phyloP scores from a whole-genome alignment of 495 filamentous ascomycete species.

The Friedmanniomyces simplex region DNA sequence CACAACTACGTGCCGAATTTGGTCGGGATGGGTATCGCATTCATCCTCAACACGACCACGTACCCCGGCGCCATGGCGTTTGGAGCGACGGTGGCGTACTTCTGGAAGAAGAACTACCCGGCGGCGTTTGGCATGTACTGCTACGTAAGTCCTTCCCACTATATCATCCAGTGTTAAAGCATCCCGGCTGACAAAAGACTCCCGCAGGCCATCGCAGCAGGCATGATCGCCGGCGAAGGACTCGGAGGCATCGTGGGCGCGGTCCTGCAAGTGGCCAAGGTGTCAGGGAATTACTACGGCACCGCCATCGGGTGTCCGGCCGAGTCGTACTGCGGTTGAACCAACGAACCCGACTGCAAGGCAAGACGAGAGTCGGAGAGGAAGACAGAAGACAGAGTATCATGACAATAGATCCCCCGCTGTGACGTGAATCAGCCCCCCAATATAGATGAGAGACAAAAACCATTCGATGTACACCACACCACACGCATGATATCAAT shows the following conservation, averaged over 20 bases:
- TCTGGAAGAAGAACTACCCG: constrained; percentile 16
- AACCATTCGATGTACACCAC: neutral
- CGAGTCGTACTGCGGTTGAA: constrained; percentile 8
- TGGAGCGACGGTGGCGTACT: constrained; percentile 39
- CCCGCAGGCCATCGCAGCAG: neutral
- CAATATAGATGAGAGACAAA: neutral
- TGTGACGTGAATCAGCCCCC: neutral
- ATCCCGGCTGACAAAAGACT: neutral
- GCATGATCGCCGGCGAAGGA: constrained; percentile 15
- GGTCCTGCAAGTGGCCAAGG: constrained; percentile 3
- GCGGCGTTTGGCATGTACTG: constrained; percentile 15
- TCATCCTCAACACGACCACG: constrained; percentile 47
- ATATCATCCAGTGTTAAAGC: neutral
- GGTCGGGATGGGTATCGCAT: constrained; percentile 54
- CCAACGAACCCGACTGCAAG: neutral
- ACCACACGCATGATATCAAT: neutral
- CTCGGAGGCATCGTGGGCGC: constrained; percentile 17
- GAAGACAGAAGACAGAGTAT: too few species aligned
- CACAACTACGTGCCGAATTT: constrained; percentile 60
- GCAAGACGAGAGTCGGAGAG: too few species aligned
- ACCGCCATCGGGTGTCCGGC: constrained; percentile 12
- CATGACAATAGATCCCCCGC: too few species aligned
- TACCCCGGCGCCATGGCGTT: constrained; percentile 49
- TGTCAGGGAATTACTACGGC: constrained; percentile 16
- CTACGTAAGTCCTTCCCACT: neutral